Base-by-base conservation (phyloP, 208 protist species). In the Angomonas ambiguus region DNA sequence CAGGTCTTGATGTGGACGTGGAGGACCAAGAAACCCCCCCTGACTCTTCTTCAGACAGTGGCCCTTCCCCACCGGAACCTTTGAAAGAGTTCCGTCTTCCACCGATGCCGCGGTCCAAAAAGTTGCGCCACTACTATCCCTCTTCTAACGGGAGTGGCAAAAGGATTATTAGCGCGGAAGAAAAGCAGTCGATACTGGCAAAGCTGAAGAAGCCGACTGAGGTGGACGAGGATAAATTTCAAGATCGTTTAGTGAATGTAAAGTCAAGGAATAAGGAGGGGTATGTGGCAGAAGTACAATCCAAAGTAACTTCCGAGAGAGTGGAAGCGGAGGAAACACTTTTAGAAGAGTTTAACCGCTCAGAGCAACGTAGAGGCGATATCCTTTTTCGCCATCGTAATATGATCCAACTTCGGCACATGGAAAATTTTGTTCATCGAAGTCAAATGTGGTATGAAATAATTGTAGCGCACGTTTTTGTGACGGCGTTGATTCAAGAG, bases 401-500 rank as follows among this genome's bases (percentile, higher is more conserved):
- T 53, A 41, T 91, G 24, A 55, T 74, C 31, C 72, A 80, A 66
- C 77, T 95, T 31, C 69, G 74, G 22, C 62, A 72, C 24, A 67
- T 83, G n/a, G 82, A 92, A 59, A 67, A 74, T 8, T 72, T 75
- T 51, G 64, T 91, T 3, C 31, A 24, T 1, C 82, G 86, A 0
- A 80, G 85, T n/a, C 67, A 66, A 34, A 68, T 65, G 28, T 95
- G 89, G 86, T 88, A 79, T 56, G 79, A 71, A 35, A 91, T 95
- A 42, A 65, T 95, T 62, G 71, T 91, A 11, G 85, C 80, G 5
- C 89, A 95, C 69, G 78, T 92, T 20, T 95, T 95, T 71, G 76
- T 95, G 55, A 91, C 83, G 8, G 85, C 84, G 1, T 73, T 95
- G 30, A 88, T 92, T 51, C 85, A 92, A 49, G 89, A 88, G 55